Evolutionary conservation across 768 basidiomycete species (phyloP).

Genomic region (Macrolepiota albuminosa): DNA sequence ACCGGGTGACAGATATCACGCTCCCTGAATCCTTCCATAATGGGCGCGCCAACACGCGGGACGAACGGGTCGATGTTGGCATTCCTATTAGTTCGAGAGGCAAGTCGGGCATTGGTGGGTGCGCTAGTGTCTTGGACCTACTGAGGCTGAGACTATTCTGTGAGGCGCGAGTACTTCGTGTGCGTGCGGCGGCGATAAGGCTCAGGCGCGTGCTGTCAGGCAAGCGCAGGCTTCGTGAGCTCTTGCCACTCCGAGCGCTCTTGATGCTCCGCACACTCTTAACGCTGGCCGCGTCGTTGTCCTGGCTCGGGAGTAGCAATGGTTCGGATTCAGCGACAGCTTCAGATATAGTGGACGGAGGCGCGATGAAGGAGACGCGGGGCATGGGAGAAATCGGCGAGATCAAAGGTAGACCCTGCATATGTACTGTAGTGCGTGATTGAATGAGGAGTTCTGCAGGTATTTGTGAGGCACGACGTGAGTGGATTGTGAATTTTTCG

Average conservation of each 20-base stretch:
- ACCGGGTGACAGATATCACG: slow-evolving; percentile 3
- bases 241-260: slow-evolving; percentile 31
- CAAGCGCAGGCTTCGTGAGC: slow-evolving; percentile 23
- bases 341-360: background rate
- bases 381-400: slow-evolving; percentile 16
- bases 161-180: slow-evolving; percentile 58
- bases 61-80: background rate
- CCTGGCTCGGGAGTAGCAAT: slow-evolving; percentile 15
- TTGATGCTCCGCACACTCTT: slow-evolving; percentile 28
- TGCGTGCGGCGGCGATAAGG: slow-evolving; percentile 59
- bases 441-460: slow-evolving; percentile 11
- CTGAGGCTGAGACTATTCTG: slow-evolving; percentile 65
- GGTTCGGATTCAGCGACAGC: background rate
- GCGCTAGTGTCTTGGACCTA: slow-evolving; percentile 18
- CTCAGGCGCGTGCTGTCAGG: slow-evolving; percentile 21
- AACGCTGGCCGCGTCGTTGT: slow-evolving; percentile 36
- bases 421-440: slow-evolving; percentile 8
- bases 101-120: slow-evolving; percentile 29
- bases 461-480: slow-evolving; percentile 17
- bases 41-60: slow-evolving; percentile 6
- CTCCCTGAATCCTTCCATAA: slow-evolving; percentile 5
- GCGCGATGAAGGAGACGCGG: slow-evolving; percentile 5
- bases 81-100: slow-evolving; percentile 16
- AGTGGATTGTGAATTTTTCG: slow-evolving; percentile 35
- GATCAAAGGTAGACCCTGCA: slow-evolving; percentile 13